phyloP scores from a whole-genome alignment of 768 basidiomycete genomes.

The Lenzites betulinus region DNA sequence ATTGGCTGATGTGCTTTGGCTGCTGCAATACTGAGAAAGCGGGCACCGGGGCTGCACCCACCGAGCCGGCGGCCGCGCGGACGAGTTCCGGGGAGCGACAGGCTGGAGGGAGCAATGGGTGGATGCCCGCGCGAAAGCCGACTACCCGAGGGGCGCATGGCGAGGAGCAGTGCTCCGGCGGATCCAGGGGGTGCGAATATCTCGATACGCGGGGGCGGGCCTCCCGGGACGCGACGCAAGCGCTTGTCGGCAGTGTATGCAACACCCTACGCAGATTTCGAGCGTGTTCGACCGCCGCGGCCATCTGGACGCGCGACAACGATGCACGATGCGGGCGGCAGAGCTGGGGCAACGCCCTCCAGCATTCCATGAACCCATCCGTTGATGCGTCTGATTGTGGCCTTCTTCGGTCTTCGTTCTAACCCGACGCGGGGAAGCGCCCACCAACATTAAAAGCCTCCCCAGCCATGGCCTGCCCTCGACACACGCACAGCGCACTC shows the following conservation, averaged over 20 bases:
- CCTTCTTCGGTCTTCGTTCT: slow-evolving; percentile 7
- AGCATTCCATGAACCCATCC: background rate
- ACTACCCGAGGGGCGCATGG: background rate
- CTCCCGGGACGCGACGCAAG: background rate
- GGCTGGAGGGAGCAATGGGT: background rate
- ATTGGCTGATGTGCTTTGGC: background rate
- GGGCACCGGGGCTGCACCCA: background rate
- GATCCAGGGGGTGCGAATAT: background rate
- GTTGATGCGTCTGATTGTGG: slow-evolving; percentile 11
- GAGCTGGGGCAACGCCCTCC: background rate
- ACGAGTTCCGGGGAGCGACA: background rate
- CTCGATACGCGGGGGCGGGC: background rate
- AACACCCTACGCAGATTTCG: too few relatives aligned
- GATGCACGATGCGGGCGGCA: background rate
- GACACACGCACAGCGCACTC: background rate
- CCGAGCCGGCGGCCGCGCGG: background rate
- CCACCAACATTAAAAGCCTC: slow-evolving; percentile 13
- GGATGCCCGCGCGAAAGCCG: background rate
- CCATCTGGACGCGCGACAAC: background rate
- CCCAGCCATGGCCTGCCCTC: background rate
- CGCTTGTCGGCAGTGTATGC: background rate
- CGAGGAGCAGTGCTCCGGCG: slow-evolving; percentile 9
- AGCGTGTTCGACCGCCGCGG: background rate
- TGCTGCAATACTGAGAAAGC: background rate
- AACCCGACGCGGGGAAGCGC: slow-evolving; percentile 12